These are phyloP conservation scores for Ustanciosporium gigantosporum DNA, from an alignment of 1,284 basidiomycete genomes.

Conservation along the genomic window DNA sequence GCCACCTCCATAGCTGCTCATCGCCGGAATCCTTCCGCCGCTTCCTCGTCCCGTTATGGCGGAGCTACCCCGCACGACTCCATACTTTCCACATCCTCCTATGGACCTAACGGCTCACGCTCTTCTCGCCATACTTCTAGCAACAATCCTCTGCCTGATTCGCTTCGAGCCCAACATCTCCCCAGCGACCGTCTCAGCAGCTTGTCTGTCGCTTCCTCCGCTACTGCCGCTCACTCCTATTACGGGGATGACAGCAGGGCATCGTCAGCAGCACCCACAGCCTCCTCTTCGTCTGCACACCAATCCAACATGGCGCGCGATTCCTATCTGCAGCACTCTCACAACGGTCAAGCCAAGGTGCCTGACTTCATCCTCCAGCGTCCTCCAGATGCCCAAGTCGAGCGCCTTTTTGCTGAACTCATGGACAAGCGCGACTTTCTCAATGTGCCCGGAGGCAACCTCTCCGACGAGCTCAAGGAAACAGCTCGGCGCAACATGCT, in stretches of 20 bases:
- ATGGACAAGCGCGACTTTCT: constrained; percentile 59
- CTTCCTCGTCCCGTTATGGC: constrained; percentile 25
- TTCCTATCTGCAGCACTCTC: constrained; percentile 2
- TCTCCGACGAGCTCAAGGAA: constrained; percentile 49
- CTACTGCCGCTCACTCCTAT: constrained; percentile 8
- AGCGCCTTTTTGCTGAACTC: constrained; percentile 58
- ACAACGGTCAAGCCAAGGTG: constrained; percentile 4
- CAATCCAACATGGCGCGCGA: constrained; percentile 16
- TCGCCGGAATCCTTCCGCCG: constrained; percentile 21
- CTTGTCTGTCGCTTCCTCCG: constrained; percentile 28
- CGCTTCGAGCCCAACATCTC: neutral
- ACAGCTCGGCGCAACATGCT: constrained; percentile 54
- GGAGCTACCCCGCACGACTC: constrained; percentile 24
- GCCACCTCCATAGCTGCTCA: constrained; percentile 7
- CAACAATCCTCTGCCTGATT: neutral
- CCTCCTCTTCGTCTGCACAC: too few relatives aligned
- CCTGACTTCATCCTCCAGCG: constrained; percentile 46
- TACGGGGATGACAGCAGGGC: constrained; percentile 6
- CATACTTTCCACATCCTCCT: constrained; percentile 19
- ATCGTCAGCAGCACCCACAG: constrained; percentile 13
- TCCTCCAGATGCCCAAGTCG: constrained; percentile 52
- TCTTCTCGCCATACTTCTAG: constrained; percentile 31
- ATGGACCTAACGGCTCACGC: constrained; percentile 10
- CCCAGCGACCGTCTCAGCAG: constrained; percentile 16
- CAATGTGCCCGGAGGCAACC: constrained; percentile 47